Evolutionary conservation across 73 alveolate species (phyloP), one percentile per base, ranked within the genome.

Genomic region (Tetrahymena elliotti): DNA sequence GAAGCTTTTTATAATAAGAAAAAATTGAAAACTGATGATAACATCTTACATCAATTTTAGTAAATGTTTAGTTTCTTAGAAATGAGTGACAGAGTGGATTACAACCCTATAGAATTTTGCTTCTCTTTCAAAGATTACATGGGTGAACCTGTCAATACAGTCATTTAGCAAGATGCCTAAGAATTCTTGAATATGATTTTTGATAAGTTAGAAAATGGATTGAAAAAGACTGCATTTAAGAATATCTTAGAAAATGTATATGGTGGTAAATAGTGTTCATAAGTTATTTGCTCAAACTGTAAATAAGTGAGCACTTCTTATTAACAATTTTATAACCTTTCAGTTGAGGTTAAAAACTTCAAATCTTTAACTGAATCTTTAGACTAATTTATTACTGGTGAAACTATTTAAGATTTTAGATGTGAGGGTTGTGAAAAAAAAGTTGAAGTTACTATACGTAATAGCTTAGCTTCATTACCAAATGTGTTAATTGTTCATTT

Each of bases 141-240:
- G 83, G 99, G 99, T 35, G 97, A 97, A 82, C 99, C 99, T n/a
- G 98, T 99, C 6, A 99, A 98, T 68, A 97, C 98, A 0, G 98
- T 98, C 11, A 95, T 98, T n/a, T 98, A 99, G 94, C 97, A 99
- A 93, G 99, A 99, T 96, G 97, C 99, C 92, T 98, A 99, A 97
- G 99, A 99, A 97, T 99, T 99, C 97, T 96, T 98, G 27, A 98
- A 97, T 94, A 98, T 98, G 96, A 97, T 99, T 94, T 98, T 99
- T 95, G 99, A 98, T 93, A 98, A 99, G 95, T 52, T 99, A 11
- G 99, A 99, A 97, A 97, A 97, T 93, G 94, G 96, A 47, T 95
- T 98, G 84, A 98, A 98, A 97, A 97, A 98, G 24, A 98, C 99
- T 2, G 94, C 98, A 33, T 97, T 96, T 96, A 99, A 97, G 95